A percentile compares a stretch with the other conserved stretches of the same genome.
phyloP scores from a whole-genome alignment of 2,329 filamentous ascomycete genomes.

The Curvularia verruculosa region DNA sequence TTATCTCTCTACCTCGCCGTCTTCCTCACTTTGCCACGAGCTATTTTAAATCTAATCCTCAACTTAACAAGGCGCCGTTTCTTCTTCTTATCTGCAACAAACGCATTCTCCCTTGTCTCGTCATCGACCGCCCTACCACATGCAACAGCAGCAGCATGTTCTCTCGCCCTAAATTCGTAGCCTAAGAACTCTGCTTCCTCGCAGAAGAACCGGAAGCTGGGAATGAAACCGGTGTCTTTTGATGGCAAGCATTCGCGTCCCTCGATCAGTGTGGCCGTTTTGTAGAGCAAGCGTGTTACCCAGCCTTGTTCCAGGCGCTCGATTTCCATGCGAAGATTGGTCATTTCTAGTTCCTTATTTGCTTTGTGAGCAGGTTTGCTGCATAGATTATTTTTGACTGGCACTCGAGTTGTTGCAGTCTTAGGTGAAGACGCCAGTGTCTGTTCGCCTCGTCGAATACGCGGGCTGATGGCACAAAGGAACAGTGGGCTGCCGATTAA shows the following conservation, averaged over 20 bases:
- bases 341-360: not conserved
- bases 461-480: conserved; percentile 13
- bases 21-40: not conserved
- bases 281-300: conserved; percentile 11
- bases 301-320: conserved; percentile 12
- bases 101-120: not conserved
- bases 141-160: conserved; percentile 1
- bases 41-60: conserved; percentile 8
- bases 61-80: conserved; percentile 12
- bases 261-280: conserved; percentile 11
- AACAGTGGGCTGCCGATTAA: conserved; percentile 16
- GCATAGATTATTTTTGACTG: not conserved
- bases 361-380: not conserved
- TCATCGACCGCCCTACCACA: not conserved
- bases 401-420: not conserved
- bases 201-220: conserved; percentile 20
- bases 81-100: not conserved
- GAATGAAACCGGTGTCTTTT: conserved; percentile 2
- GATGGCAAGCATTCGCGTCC: conserved; percentile 4
- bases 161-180: conserved; percentile 16
- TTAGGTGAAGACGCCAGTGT: not conserved
- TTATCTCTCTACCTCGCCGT: not conserved
- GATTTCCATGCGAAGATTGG: conserved; percentile 9
- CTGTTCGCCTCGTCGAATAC: not conserved
- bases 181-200: conserved; percentile 17